These are phyloP conservation scores for Alternaria sp. DNA, from an alignment of 2,329 filamentous ascomycete species.

Conservation along the genomic window DNA sequence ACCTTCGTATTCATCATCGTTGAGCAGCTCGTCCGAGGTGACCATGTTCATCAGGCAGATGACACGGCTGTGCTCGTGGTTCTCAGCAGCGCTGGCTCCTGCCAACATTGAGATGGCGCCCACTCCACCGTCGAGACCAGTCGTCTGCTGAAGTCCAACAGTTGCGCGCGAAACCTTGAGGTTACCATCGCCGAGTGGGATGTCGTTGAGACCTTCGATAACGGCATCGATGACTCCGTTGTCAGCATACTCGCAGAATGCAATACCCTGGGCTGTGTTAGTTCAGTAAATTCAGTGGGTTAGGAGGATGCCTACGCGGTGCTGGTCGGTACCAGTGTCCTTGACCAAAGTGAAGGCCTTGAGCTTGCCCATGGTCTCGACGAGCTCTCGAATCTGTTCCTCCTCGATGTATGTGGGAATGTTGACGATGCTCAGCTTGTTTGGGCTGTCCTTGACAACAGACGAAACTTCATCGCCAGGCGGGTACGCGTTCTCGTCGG, in stretches of 20 bases:
- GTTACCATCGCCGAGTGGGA: constrained; percentile 87
- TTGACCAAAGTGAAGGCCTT: constrained; percentile 92
- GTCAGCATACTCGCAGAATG: constrained; percentile 94
- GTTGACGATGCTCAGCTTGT: constrained; percentile 93
- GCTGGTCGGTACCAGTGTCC: constrained; percentile 83
- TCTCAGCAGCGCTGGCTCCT: constrained; percentile 78
- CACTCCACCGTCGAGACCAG: constrained; percentile 92
- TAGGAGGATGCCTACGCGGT: constrained; percentile 68
- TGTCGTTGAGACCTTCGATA: constrained; percentile 87
- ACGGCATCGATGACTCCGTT: constrained; percentile 79
- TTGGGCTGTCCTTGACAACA: constrained; percentile 86
- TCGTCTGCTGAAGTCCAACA: constrained; percentile 90
- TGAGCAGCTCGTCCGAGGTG: constrained; percentile 90
- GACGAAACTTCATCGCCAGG: constrained; percentile 74
- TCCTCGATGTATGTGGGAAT: constrained; percentile 88
- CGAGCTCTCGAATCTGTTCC: constrained; percentile 87
- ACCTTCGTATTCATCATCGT: constrained; percentile 93
- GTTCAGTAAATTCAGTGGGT: background rate
- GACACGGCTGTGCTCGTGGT: constrained; percentile 78
- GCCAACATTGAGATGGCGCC: constrained; percentile 98
- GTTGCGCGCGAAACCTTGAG: constrained; percentile 88
- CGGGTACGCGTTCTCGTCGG: constrained; percentile 69
- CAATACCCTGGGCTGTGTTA: constrained; percentile 72
- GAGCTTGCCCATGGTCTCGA: constrained; percentile 89
- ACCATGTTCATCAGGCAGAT: constrained; percentile 98